Evolutionary conservation across 306 rosid genomes (phyloP), one percentile per base, ranked within the genome.

Genomic region (Datisca glomerata): DNA sequence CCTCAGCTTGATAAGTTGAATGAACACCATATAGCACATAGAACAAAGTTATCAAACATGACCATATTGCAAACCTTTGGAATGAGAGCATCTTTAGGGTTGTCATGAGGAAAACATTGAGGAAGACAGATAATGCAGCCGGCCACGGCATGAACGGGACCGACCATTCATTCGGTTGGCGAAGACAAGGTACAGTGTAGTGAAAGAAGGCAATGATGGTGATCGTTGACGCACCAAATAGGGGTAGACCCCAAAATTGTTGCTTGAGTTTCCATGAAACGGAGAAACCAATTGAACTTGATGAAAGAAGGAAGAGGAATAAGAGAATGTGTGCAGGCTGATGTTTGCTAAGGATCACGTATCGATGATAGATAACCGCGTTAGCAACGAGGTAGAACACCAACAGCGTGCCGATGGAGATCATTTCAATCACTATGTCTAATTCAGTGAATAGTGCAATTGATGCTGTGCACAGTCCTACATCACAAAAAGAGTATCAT

Each of bases 111-210:
- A 83, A 89, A 15, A 80, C 65, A 55, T 83, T 89, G 2, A 89
- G 93, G 63, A 70, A 77, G 33, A 89, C 71, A 18, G 97, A 83
- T 14, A 77, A 41, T 3, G 84, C 63, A 2, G 97, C 73, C 19
- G 93, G 93, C 97, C 95, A 89, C 4, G 97, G 97, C 97, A 87
- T 87, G 47, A 69, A 66, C 0, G 94, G 97, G 29, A 87, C 85
- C 19, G 62, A 65, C 97, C 97, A 87, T 15, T 53, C 65, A 12
- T 40, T 22, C 21, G 35, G 21, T 17, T 62, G 45, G 7, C 22
- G 12, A 3, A 41, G 47, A 49, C 47, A 45, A 36, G 78, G 85
- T 7, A 69, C 64, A 20, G 48, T 12, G 78, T 63, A 69, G 53
- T 80, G 86, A 42, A 79, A 83, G 49, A 72, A 50, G 49, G 62